These are phyloP conservation scores for Rhynchosporium graminicola DNA, from an alignment of 2,329 filamentous ascomycete genomes.

Conservation along the genomic window DNA sequence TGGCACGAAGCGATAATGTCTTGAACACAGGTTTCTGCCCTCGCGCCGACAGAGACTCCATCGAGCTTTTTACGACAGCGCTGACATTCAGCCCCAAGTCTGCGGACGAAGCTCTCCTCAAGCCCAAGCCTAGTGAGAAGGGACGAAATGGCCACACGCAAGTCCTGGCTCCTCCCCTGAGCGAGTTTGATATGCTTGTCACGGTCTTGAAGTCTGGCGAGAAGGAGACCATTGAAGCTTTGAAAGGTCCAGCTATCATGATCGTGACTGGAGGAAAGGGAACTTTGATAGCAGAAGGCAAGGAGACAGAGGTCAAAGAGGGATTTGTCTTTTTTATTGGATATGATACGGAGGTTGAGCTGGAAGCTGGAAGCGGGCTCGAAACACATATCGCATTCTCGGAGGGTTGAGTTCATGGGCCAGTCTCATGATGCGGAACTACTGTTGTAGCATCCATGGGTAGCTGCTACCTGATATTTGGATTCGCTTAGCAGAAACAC, in stretches of 20 bases:
- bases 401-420: constrained; percentile 10
- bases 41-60: constrained; percentile 60
- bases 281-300: constrained; percentile 54
- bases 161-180: constrained; percentile 66
- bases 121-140: constrained; percentile 49
- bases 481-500: no score
- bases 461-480: no score
- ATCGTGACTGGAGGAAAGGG: constrained; percentile 63
- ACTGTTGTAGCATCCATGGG: neutral
- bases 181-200: constrained; percentile 70
- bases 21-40: constrained; percentile 76
- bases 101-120: constrained; percentile 56
- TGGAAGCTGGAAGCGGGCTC: constrained; percentile 26
- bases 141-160: constrained; percentile 60
- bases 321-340: constrained; percentile 69
- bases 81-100: constrained; percentile 66
- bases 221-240: constrained; percentile 55
- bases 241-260: constrained; percentile 63
- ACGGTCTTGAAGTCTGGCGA: constrained; percentile 58
- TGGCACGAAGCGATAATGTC: constrained; percentile 96
- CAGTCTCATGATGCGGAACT: neutral
- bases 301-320: constrained; percentile 55
- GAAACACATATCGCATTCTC: constrained; percentile 33
- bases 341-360: constrained; percentile 29
- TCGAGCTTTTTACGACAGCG: constrained; percentile 62